These are phyloP conservation scores for Penicillium sp. DNA, from an alignment of 2,329 filamentous ascomycete species.

Conservation along the genomic window DNA sequence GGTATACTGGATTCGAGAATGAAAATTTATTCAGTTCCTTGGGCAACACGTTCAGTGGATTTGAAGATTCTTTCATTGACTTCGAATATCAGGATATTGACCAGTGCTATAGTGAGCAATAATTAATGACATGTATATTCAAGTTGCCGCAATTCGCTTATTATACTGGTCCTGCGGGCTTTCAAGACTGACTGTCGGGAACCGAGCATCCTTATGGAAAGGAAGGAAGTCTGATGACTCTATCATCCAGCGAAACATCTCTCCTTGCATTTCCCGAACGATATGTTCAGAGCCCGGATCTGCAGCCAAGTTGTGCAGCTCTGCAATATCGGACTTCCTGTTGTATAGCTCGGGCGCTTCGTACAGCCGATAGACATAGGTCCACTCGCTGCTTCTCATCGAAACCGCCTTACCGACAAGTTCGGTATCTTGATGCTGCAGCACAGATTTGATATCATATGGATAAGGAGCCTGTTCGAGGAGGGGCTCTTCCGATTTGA, in stretches of 20 bases:
- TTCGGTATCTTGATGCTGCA: slow-evolving; percentile 49
- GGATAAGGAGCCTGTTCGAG: slow-evolving; percentile 48
- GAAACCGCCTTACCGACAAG: slow-evolving; percentile 48
- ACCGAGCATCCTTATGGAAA: slow-evolving; percentile 37
- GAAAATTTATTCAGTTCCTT: background rate
- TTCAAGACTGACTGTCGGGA: slow-evolving; percentile 38
- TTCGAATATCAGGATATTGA: background rate
- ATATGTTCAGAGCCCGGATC: slow-evolving; percentile 8
- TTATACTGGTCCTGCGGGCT: slow-evolving; percentile 23
- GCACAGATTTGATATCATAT: slow-evolving; percentile 49
- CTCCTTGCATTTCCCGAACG: slow-evolving; percentile 31
- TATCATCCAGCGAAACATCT: slow-evolving; percentile 43
- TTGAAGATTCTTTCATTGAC: background rate
- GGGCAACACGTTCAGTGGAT: background rate
- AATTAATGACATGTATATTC: background rate
- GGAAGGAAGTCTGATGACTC: slow-evolving; percentile 40
- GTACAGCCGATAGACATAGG: slow-evolving; percentile 50
- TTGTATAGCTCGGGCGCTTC: slow-evolving; percentile 50
- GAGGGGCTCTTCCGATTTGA: slow-evolving; percentile 48
- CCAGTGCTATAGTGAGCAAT: background rate
- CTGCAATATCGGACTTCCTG: slow-evolving; percentile 39
- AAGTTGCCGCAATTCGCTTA: background rate
- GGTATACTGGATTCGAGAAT: background rate
- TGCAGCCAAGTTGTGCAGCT: slow-evolving; percentile 22
- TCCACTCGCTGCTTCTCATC: slow-evolving; percentile 32